Evolutionary conservation across 2,329 filamentous ascomycete species (phyloP).

Genomic region (Penicillium hordei): DNA sequence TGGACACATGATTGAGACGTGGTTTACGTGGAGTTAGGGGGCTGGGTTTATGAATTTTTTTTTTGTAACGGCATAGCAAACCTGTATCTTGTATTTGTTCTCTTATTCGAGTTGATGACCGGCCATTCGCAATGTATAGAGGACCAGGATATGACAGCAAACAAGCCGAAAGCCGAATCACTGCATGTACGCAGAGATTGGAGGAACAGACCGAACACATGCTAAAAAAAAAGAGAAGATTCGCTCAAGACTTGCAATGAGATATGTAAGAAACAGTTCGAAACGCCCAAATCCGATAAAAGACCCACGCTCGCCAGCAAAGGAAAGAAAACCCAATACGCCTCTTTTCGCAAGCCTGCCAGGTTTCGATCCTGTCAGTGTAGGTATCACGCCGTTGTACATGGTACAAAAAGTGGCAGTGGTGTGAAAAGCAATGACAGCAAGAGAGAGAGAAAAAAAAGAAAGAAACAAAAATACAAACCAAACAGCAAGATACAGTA

Average conservation of each 20-base stretch:
- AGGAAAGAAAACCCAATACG: slow-evolving; percentile 10
- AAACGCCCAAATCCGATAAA: slow-evolving; percentile 1
- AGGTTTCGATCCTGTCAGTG: slow-evolving; percentile 2
- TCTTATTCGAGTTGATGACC: background rate
- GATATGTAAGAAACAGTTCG: background rate
- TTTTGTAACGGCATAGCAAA: background rate
- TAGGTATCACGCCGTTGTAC: slow-evolving; percentile 15
- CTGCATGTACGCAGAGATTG: background rate
- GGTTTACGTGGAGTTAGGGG: background rate
- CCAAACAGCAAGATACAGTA: background rate
- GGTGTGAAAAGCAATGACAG: slow-evolving; percentile 1
- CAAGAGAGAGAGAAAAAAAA: background rate
- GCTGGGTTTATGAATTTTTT: background rate
- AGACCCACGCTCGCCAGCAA: slow-evolving; percentile 7
- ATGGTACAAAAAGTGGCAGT: slow-evolving; percentile 18
- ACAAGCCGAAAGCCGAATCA: background rate
- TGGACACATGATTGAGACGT: background rate
- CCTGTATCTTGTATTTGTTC: background rate
- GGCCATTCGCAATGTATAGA: background rate
- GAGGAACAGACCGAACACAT: background rate
- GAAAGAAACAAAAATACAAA: background rate
- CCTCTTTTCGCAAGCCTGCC: slow-evolving; percentile 16
- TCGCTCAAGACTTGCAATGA: slow-evolving; percentile 6
- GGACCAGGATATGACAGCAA: background rate
- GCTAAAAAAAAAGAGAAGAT: slow-evolving; percentile 1